These are phyloP conservation scores for Inonotus hispidus DNA, from an alignment of 1,284 basidiomycete species.

Conservation along the genomic window DNA sequence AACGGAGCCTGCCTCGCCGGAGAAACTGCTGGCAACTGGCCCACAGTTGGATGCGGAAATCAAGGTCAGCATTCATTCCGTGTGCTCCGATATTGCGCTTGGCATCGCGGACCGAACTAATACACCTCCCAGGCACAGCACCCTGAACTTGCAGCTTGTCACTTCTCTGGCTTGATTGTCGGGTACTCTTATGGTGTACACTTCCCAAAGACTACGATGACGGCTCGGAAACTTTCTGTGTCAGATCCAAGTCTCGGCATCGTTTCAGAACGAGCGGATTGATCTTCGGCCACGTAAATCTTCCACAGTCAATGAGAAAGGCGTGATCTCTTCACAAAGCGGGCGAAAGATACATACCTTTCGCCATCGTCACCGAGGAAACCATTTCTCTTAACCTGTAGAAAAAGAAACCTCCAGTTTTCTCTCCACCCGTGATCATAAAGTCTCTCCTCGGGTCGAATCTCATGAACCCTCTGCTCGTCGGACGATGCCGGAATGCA, in stretches of 20 bases:
- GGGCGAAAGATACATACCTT: neutral
- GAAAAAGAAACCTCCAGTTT: slow-evolving; percentile 31
- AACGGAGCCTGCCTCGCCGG: slow-evolving; percentile 17
- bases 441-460: slow-evolving; percentile 31
- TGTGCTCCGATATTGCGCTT: too few species aligned
- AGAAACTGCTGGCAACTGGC: slow-evolving; percentile 18
- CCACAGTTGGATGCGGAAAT: slow-evolving; percentile 17
- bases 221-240: neutral
- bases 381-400: slow-evolving; percentile 20
- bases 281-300: slow-evolving; percentile 37
- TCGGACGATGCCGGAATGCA: slow-evolving; percentile 6
- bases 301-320: slow-evolving; percentile 14
- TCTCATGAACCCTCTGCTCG: slow-evolving; percentile 13
- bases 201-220: neutral
- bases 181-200: too few species aligned
- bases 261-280: slow-evolving; percentile 33
- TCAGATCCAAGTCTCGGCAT: neutral
- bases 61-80: slow-evolving; percentile 9
- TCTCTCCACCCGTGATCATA: slow-evolving; percentile 38
- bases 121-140: slow-evolving; percentile 14
- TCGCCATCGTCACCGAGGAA: slow-evolving; percentile 19
- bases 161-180: neutral
- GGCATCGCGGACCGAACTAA: neutral
- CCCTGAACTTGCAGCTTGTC: neutral
- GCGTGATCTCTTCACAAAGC: neutral